Percentiles rank a stretch among this genome's conserved stretches.
phyloP scores from a whole-genome alignment of 2,329 filamentous ascomycete species.

The Nemania serpens region DNA sequence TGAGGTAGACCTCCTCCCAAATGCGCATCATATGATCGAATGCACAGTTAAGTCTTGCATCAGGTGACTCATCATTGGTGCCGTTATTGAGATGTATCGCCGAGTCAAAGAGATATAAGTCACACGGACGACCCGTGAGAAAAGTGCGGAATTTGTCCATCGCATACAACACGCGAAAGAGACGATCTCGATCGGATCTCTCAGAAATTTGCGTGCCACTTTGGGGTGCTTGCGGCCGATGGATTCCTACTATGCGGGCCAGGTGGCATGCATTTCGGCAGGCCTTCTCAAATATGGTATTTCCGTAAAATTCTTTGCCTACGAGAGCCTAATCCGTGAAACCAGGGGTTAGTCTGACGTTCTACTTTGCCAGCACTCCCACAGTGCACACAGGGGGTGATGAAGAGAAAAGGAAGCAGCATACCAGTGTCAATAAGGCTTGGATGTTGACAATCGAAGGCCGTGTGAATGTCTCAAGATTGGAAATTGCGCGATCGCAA shows the following conservation, averaged over 20 bases:
- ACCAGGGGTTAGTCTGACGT: not conserved
- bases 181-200: not conserved
- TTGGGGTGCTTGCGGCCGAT: not conserved
- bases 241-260: conserved; percentile 12
- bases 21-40: conserved; percentile 16
- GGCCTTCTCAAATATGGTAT: conserved; percentile 9
- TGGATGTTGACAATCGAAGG: conserved; percentile 13
- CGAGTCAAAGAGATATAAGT: conserved; percentile 14
- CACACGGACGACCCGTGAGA: conserved; percentile 9
- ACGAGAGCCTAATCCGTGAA: conserved; percentile 7
- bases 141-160: conserved; percentile 14
- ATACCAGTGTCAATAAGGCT: conserved; percentile 14
- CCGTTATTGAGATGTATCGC: not conserved
- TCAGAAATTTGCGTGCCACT: not conserved
- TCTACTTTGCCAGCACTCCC: not conserved
- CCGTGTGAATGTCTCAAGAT: conserved; percentile 14
- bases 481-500: conserved; percentile 17
- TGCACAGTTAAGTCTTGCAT: not conserved
- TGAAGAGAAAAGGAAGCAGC: not conserved
- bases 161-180: conserved; percentile 10
- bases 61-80: not conserved
- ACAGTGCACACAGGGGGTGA: not conserved
- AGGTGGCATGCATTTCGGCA: conserved; percentile 13
- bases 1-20: conserved; percentile 18
- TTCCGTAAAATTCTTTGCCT: conserved; percentile 15